These are phyloP conservation scores for Fusarium chuoi DNA, from an alignment of 2,329 filamentous ascomycete species.

Conservation along the genomic window DNA sequence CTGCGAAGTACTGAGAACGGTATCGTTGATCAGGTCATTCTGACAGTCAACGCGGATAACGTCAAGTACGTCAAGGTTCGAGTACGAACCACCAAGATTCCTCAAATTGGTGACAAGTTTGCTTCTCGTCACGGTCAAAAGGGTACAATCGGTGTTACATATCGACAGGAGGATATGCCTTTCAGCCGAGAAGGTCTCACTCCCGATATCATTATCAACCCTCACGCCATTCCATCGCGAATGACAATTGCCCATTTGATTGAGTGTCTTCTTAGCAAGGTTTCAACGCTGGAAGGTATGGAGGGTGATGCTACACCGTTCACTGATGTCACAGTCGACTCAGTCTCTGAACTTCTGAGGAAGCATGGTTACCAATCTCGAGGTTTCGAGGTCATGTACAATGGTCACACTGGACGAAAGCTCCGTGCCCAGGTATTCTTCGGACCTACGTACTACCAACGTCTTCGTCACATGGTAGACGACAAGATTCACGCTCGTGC, in stretches of 20 bases:
- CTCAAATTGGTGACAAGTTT: conserved; percentile 99
- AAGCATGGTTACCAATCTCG: conserved; percentile 95
- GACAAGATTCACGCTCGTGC: conserved; percentile 99
- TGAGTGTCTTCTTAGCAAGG: conserved; percentile 97
- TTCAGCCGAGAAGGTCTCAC: conserved; percentile 92
- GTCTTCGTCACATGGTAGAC: conserved; percentile 98
- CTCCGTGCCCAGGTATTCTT: conserved; percentile 95
- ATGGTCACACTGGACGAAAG: conserved; percentile 96
- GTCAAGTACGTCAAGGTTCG: conserved; percentile 97
- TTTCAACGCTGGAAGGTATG: conserved; percentile 90
- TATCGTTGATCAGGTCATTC: conserved; percentile 91
- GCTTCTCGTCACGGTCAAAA: conserved; percentile 99
- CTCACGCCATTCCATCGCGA: conserved; percentile 98
- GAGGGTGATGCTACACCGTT: conserved; percentile 98
- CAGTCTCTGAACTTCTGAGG: conserved; percentile 85
- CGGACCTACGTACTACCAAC: conserved; percentile 98
- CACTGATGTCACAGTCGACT: conserved; percentile 96
- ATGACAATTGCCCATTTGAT: conserved; percentile 99
- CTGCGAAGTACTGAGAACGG: conserved; percentile 95
- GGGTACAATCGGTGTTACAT: conserved; percentile 98
- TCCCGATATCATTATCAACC: conserved; percentile 98
- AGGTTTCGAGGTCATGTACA: conserved; percentile 98
- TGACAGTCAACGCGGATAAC: conserved; percentile 95
- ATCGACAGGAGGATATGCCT: conserved; percentile 98
- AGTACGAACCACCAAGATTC: conserved; percentile 96